Evolutionary conservation across 2,329 filamentous ascomycete genomes (phyloP), one percentile per base, ranked within the genome.

Genomic region (Talaromyces islandicus): DNA sequence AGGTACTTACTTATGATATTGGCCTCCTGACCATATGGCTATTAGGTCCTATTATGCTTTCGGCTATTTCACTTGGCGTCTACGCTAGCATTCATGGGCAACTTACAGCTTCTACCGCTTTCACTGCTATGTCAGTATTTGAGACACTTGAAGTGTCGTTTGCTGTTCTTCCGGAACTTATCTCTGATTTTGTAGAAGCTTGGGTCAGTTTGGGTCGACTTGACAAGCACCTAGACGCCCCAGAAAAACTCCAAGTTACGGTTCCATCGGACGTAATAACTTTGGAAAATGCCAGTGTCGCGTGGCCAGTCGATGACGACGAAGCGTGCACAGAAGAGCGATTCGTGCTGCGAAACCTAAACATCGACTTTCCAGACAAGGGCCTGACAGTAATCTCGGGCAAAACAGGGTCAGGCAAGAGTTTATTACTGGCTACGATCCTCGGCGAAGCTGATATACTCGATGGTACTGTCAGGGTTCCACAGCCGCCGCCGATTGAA

Each of bases 351-450:
- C 82, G 82, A 57, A 80, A 88, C 65, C 67, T 92, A 56, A 85
- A 83, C 62, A 69, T 91, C 10, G 80, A 80, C 0, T 91, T 93
- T 66, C 89, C 89, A 0, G 72, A 78, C 17, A 84, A 85, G 25
- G 86, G 90, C 65, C 75, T 93, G 7, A 91, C 85, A 21, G 83
- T 92, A 14, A 85, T 93, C 46, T 89, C 88, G 2, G 90, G 90
- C 0, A 88, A 88, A 69, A 93, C 90, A 0, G 90, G 90, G 0
- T 86, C 86, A 7, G 90, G 90, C n/a, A 93, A 93, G 76, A 91
- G 87, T 70, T 75, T 93, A 41, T 76, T 94, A 64, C 80, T 94
- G 6, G 83, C 88, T 1, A 83, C 89, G 0, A 85, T 93, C 27
- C 81, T 93, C 6, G 90, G 90, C 1, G 90, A 93, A 72, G 85